Percentiles rank a stretch among this genome's conserved stretches.
Conservation (phyloP, 2,329 filamentous ascomycete species). For the Orbilia ellipsospora region DNA sequence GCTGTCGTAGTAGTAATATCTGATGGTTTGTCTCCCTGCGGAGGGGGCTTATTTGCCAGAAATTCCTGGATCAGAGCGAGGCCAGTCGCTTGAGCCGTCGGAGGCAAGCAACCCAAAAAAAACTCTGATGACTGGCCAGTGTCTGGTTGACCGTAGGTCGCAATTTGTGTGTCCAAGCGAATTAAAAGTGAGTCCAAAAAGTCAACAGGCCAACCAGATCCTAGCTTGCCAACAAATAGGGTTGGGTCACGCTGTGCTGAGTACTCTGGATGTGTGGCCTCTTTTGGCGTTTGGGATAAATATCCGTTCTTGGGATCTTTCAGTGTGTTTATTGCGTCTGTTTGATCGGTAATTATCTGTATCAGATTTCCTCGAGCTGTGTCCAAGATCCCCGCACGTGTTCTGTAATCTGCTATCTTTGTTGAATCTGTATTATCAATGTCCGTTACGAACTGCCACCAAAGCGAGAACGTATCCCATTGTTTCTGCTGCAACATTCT, state of each 20-base stretch:
- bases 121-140: conserved; percentile 3
- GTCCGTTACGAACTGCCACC: background rate
- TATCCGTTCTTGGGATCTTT: too few species aligned
- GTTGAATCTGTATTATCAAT: background rate
- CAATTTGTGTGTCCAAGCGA: too few species aligned
- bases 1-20: too few species aligned
- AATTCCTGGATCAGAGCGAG: conserved; percentile 4
- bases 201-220: conserved; percentile 63
- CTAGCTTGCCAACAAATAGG: conserved; percentile 62
- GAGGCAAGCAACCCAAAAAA: conserved; percentile 1
- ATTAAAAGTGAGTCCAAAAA: conserved; percentile 57
- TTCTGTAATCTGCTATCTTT: conserved; percentile 45
- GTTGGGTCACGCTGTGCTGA: conserved; percentile 62
- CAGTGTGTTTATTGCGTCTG: too few species aligned
- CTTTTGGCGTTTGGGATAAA: too few species aligned
- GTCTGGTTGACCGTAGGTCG: too few species aligned
- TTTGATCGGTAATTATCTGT: too few species aligned
- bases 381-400: too few species aligned
- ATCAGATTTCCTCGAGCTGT: too few species aligned
- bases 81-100: conserved; percentile 3
- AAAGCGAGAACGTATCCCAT: background rate
- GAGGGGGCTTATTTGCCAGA: conserved; percentile 9
- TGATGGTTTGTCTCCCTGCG: conserved; percentile 5
- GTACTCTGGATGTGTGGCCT: conserved; percentile 54
- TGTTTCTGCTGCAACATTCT: background rate